phyloP scores from a whole-genome alignment of 2,329 filamentous ascomycete species.

The Aspergillus glaucus region DNA sequence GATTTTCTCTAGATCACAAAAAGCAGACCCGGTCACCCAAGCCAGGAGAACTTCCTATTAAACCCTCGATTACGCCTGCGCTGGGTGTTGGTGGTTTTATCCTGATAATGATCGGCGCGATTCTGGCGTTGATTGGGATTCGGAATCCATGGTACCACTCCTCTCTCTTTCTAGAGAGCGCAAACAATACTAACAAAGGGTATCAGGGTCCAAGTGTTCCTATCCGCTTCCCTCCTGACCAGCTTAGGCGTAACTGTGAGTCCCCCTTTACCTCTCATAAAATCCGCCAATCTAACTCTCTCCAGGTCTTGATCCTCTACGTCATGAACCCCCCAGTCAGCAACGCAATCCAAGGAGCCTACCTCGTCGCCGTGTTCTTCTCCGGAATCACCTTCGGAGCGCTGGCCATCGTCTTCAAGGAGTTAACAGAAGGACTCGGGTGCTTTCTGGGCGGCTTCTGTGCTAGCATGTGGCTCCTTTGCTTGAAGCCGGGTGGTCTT shows the following conservation, averaged over 20 bases:
- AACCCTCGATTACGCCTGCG: constrained; percentile 71
- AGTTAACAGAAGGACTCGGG: constrained; percentile 77
- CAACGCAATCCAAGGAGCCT: constrained; percentile 74
- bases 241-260: constrained; percentile 63
- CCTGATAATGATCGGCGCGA: constrained; percentile 64
- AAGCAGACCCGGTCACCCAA: constrained; percentile 15
- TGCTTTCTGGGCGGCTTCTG: constrained; percentile 84
- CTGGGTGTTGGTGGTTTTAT: constrained; percentile 73
- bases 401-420: constrained; percentile 69
- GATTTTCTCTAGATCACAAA: not conserved
- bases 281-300: not conserved
- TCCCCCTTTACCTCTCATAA: not conserved
- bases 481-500: constrained; percentile 68
- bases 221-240: constrained; percentile 69
- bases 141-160: constrained; percentile 59
- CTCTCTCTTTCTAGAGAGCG: not conserved
- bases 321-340: constrained; percentile 75
- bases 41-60: constrained; percentile 55
- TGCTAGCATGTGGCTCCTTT: constrained; percentile 83
- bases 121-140: constrained; percentile 71
- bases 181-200: constrained; percentile 8
- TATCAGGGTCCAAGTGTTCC: constrained; percentile 62
- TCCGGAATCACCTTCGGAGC: constrained; percentile 70
- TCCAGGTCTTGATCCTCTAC: constrained; percentile 69
- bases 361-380: constrained; percentile 69